A percentile compares a stretch with the other conserved stretches of the same genome.
These are phyloP conservation scores for Ramalina intermedia DNA, from an alignment of 495 filamentous ascomycete species.

Conservation along the genomic window DNA sequence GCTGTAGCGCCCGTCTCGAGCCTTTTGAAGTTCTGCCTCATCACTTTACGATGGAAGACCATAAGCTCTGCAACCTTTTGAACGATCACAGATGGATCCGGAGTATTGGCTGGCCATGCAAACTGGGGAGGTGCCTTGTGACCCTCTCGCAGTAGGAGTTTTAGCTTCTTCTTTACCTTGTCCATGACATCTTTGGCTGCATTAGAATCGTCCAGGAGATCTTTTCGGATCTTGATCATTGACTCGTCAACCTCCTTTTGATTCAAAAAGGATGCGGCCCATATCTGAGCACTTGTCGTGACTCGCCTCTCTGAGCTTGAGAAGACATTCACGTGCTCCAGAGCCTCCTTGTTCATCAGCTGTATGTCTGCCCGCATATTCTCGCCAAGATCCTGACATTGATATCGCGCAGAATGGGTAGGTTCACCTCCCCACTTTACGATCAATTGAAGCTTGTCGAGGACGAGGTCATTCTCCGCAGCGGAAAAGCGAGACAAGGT, in stretches of 20 bases:
- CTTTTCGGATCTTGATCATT: slow-evolving; percentile 78
- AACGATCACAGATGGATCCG: slow-evolving; percentile 83
- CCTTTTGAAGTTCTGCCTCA: slow-evolving; percentile 80
- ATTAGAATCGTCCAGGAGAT: slow-evolving; percentile 92
- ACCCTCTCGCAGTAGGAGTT: slow-evolving; percentile 75
- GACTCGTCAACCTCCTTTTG: slow-evolving; percentile 73
- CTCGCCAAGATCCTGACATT: slow-evolving; percentile 82
- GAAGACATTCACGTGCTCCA: slow-evolving; percentile 84
- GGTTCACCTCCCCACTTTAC: slow-evolving; percentile 99
- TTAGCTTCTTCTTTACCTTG: slow-evolving; percentile 98
- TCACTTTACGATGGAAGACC: slow-evolving; percentile 89
- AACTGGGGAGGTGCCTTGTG: slow-evolving; percentile 83
- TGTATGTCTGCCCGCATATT: slow-evolving; percentile 92
- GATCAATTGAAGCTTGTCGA: slow-evolving; percentile 93
- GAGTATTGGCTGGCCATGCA: slow-evolving; percentile 83
- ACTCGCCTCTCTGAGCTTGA: slow-evolving; percentile 90
- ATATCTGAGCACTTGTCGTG: slow-evolving; percentile 92
- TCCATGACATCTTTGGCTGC: slow-evolving; percentile 99
- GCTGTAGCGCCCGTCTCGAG: slow-evolving; percentile 49
- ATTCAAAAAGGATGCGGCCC: slow-evolving; percentile 78
- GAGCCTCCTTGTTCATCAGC: slow-evolving; percentile 78
- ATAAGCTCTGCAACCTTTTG: slow-evolving; percentile 86
- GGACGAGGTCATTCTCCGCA: slow-evolving; percentile 70
- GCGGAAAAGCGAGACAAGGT: slow-evolving; percentile 84
- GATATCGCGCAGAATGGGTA: slow-evolving; percentile 91